These are phyloP conservation scores for Elaeagnus macrophylla DNA, from an alignment of 306 rosid genomes.

Conservation along the genomic window DNA sequence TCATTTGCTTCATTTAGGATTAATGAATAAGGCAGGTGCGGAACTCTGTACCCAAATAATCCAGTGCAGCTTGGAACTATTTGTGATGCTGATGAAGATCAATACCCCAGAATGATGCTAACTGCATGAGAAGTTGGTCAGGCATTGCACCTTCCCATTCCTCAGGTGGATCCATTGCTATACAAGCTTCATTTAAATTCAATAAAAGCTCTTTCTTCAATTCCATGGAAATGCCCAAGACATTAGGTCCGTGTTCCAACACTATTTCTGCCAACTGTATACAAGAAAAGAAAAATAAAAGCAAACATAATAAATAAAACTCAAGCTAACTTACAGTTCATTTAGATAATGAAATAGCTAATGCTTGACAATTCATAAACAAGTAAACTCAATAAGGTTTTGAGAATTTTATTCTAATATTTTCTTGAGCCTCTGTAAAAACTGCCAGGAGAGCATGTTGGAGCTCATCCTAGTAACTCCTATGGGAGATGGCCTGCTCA, in stretches of 20 bases:
- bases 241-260: slow-evolving; percentile 64
- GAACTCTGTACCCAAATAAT: background rate
- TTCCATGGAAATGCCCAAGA: slow-evolving; percentile 68
- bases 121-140: slow-evolving; percentile 68
- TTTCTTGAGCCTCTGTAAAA: no score
- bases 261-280: slow-evolving; percentile 76
- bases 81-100: slow-evolving; percentile 60
- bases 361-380: no score
- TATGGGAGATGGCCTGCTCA: no score
- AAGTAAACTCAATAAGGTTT: no score
- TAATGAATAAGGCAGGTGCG: background rate
- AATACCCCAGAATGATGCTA: slow-evolving; percentile 86
- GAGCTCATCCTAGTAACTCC: no score
- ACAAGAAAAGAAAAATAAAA: background rate
- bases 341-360: no score
- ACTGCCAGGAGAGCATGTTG: no score
- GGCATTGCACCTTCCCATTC: slow-evolving; percentile 87
- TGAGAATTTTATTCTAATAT: no score
- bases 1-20: background rate
- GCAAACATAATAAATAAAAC: slow-evolving; percentile 1
- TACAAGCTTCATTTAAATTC: slow-evolving; percentile 76
- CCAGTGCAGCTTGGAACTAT: slow-evolving; percentile 11
- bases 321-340: background rate
- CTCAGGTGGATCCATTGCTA: slow-evolving; percentile 55
- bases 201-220: slow-evolving; percentile 66